phyloP scores from a whole-genome alignment of 768 basidiomycete genomes.

The Pulveroboletus sp. region DNA sequence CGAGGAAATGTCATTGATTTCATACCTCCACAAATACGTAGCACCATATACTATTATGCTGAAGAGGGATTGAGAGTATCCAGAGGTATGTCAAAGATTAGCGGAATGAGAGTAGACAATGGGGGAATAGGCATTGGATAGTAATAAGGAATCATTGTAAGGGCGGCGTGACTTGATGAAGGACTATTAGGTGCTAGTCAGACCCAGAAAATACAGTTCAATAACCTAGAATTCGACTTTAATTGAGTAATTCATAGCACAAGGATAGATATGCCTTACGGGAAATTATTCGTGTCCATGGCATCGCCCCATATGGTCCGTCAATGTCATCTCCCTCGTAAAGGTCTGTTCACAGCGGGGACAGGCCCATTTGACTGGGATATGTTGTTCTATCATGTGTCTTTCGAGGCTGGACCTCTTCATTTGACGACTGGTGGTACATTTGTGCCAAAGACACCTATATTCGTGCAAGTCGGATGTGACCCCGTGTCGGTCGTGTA shows the following conservation, averaged over 20 bases:
- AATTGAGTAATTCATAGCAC: neutral
- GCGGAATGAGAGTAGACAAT: neutral
- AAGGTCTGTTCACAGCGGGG: neutral
- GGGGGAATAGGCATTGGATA: neutral
- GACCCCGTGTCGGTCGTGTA: conserved; percentile 3
- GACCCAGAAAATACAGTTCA: neutral
- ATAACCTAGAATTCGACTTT: neutral
- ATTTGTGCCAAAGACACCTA: conserved; percentile 9
- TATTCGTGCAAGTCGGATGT: neutral
- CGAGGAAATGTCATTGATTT: neutral
- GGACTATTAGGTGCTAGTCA: neutral
- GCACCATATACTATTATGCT: neutral
- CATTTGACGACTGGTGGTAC: neutral
- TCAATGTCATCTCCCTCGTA: conserved; percentile 2
- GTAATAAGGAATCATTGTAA: neutral
- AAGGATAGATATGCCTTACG: neutral
- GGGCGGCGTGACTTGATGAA: neutral
- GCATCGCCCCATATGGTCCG: neutral
- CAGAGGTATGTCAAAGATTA: neutral
- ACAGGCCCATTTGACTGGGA: conserved; percentile 13
- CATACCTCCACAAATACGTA: conserved; percentile 8
- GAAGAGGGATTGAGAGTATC: neutral
- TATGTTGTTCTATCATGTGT: conserved; percentile 10
- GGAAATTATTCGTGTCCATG: neutral
- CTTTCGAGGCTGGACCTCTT: conserved; percentile 7